phyloP scores from a whole-genome alignment of 2,329 filamentous ascomycete genomes.

The Apiospora koreana region DNA sequence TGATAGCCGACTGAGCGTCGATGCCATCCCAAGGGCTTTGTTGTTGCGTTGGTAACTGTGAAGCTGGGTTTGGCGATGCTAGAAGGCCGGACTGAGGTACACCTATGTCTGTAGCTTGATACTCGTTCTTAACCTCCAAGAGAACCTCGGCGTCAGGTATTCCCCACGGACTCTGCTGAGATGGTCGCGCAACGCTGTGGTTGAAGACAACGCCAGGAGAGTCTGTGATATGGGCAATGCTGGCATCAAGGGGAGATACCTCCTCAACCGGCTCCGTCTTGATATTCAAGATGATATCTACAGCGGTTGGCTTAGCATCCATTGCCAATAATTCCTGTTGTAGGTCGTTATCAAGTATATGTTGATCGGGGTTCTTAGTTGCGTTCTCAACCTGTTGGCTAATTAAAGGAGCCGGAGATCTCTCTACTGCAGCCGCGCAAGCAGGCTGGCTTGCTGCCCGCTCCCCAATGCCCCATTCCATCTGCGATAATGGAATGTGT shows the following conservation, averaged over 20 bases:
- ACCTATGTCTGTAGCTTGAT: not conserved
- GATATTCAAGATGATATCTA: not conserved
- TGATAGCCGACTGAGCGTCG: not conserved
- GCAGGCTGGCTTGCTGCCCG: constrained; percentile 1
- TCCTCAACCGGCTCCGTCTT: not conserved
- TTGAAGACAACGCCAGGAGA: not conserved
- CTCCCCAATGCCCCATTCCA: constrained; percentile 18
- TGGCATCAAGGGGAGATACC: not conserved
- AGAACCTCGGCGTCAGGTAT: not conserved
- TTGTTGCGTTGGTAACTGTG: not conserved
- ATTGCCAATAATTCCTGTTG: not conserved
- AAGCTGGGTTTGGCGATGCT: not conserved
- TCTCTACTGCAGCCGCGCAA: constrained; percentile 8
- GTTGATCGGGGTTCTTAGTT: not conserved
- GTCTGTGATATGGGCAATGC: not conserved
- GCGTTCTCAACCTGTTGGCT: not conserved
- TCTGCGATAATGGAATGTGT: constrained; percentile 19
- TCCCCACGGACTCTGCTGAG: constrained; percentile 7
- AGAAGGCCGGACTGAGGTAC: not conserved
- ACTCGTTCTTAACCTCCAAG: not conserved
- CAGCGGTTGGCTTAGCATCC: not conserved
- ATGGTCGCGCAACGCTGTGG: not conserved
- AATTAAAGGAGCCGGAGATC: not conserved
- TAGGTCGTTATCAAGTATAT: not conserved
- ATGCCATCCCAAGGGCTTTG: not conserved